A percentile compares a stretch with the other conserved stretches of the same genome.
Conservation (phyloP, 2,329 filamentous ascomycete species). For the Clarireedia homoeocarpa region DNA sequence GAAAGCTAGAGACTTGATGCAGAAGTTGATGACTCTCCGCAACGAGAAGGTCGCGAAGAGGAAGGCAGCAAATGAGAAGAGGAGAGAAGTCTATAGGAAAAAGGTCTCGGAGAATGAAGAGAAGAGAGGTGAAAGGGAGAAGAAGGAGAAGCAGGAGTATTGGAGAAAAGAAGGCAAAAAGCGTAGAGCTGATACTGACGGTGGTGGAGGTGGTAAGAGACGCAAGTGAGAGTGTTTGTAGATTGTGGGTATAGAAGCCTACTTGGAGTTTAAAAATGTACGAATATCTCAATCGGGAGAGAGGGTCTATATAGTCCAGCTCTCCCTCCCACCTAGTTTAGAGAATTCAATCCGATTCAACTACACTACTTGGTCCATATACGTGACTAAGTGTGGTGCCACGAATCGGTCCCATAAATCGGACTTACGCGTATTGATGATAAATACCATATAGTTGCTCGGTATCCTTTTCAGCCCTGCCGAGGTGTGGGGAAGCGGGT, state of each 20-base stretch:
- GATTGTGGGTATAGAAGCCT: neutral
- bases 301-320: too few species aligned
- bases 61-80: slow-evolving; percentile 78
- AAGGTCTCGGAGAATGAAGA: slow-evolving; percentile 76
- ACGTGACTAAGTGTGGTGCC: too few species aligned
- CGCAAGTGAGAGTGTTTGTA: slow-evolving; percentile 8
- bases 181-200: slow-evolving; percentile 49
- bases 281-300: neutral
- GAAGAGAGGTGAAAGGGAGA: slow-evolving; percentile 80
- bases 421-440: too few species aligned
- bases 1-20: slow-evolving; percentile 79
- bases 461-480: neutral
- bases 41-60: slow-evolving; percentile 88
- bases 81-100: slow-evolving; percentile 69
- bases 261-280: slow-evolving; percentile 1
- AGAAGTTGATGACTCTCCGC: slow-evolving; percentile 82
- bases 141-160: slow-evolving; percentile 84
- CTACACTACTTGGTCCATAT: too few species aligned
- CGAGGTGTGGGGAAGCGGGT: neutral
- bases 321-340: too few species aligned
- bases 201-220: slow-evolving; percentile 35
- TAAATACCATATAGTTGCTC: neutral
- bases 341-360: too few species aligned
- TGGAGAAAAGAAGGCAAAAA: slow-evolving; percentile 89
- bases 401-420: too few species aligned